Evolutionary conservation across 2,329 filamentous ascomycete genomes (phyloP), one percentile per base, ranked within the genome.

Genomic region (Ceratocystis smalleyi): DNA sequence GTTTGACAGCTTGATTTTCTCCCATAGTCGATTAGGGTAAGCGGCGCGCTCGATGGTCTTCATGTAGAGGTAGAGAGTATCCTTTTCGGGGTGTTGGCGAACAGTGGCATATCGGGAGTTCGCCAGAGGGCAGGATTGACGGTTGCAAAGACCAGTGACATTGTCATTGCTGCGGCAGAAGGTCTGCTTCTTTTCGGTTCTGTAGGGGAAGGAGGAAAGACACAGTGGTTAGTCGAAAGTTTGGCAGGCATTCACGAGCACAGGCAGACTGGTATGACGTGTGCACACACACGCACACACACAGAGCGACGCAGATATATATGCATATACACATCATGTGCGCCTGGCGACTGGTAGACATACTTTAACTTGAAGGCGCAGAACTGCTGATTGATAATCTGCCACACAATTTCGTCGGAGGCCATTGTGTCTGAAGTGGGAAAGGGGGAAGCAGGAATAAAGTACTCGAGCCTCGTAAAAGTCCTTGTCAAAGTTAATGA

Each of bases 151-250:
- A 64, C 89, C 87, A 12, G 83, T 88, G 61, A 91, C 86, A 73
- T 95, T 95, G 81, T 91, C 87, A 76, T 92, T 91, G 76, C 96
- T 96, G 74, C 92, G 87, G 76, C 94, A 99, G 76, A 97, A 99
- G 71, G 85, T 96, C 74, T 94, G 87, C 66, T 86, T 83, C 75
- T 92, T 95, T 27, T 89, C 88, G 22, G 86, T 89, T 78, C 84
- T 89, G 71, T 27, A 24, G 35, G 55, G n/a, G n/a, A 35, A 15
- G 49, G 59, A 12, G 10, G 22, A 10, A 63, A 27, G 22, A 22
- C 17, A 27, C 45, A 12, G 49, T 8, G 5, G 35, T 43, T 63
- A 35, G 27, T 27, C 24, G 2, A 27, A 51, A 17, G 2, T 10
- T 7, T 15, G 32, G 19, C 45, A 8, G n/a, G 19, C 22, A 45